These are phyloP conservation scores for Allomyces javanicus DNA, from an alignment of 192 early-diverging fungal species.

Conservation along the genomic window DNA sequence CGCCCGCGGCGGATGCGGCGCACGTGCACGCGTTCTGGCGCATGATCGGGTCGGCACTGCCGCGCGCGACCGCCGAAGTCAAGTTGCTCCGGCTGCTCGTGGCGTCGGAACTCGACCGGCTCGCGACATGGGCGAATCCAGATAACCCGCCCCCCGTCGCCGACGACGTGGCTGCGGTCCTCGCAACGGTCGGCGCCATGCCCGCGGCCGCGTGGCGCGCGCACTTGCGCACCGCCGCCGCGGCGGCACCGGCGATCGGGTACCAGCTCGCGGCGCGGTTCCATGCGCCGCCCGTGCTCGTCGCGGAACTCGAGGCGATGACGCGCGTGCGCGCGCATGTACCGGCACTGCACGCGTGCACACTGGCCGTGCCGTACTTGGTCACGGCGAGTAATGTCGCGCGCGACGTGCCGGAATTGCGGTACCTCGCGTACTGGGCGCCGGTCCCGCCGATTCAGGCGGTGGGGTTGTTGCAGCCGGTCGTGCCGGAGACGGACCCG, in stretches of 20 bases:
- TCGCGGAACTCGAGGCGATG: slow-evolving; percentile 13
- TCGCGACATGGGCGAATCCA: slow-evolving; percentile 69
- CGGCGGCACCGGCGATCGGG: slow-evolving; percentile 5
- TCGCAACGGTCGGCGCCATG: slow-evolving; percentile 9
- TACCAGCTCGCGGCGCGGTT: slow-evolving; percentile 13
- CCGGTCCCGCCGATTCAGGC: slow-evolving; percentile 70
- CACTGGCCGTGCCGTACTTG: slow-evolving; percentile 7
- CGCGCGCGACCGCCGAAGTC: slow-evolving; percentile 9
- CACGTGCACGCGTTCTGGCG: slow-evolving; percentile 3
- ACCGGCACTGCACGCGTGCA: slow-evolving; percentile 2
- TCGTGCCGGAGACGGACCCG: slow-evolving; percentile 5
- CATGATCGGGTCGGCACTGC: slow-evolving; percentile 8
- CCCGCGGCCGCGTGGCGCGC: slow-evolving; percentile 8
- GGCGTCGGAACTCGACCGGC: slow-evolving; percentile 69
- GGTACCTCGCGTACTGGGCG: slow-evolving; percentile 71
- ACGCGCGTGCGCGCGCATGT: slow-evolving; percentile 12
- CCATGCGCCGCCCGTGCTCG: slow-evolving; percentile 6
- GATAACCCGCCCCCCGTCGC: slow-evolving; percentile 19
- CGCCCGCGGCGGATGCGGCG: neutral
- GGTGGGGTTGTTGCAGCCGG: slow-evolving; percentile 14
- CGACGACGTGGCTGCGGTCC: slow-evolving; percentile 13
- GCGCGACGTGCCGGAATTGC: neutral
- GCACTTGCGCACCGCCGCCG: neutral
- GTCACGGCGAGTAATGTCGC: slow-evolving; percentile 11
- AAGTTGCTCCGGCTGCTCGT: slow-evolving; percentile 62